A percentile compares a stretch with the other conserved stretches of the same genome.
Conservation (phyloP, 495 filamentous ascomycete genomes). For the Opeltia flavorubescens region DNA sequence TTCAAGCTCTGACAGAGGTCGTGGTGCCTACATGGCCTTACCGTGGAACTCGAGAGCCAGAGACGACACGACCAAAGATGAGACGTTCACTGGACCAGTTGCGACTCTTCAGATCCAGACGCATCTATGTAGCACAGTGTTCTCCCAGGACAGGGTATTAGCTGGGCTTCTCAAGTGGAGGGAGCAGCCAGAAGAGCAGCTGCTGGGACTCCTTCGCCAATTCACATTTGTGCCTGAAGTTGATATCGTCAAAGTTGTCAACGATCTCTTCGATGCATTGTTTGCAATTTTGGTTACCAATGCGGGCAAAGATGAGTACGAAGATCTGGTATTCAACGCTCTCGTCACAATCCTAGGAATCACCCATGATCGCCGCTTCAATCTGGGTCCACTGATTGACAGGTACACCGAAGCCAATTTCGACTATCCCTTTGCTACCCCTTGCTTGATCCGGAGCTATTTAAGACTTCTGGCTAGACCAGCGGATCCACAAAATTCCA, state of each 20-base stretch:
- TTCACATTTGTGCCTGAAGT: slow-evolving; percentile 92
- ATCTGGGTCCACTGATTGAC: slow-evolving; percentile 78
- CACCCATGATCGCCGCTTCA: slow-evolving; percentile 87
- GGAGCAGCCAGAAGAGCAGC: slow-evolving; percentile 51
- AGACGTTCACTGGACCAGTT: slow-evolving; percentile 56
- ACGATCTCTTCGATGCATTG: slow-evolving; percentile 79
- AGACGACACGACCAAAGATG: slow-evolving; percentile 53
- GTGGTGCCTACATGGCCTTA: slow-evolving; percentile 70
- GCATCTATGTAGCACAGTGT: slow-evolving; percentile 87
- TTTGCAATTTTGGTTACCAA: slow-evolving; percentile 86
- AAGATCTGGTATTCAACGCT: slow-evolving; percentile 83
- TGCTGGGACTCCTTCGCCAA: slow-evolving; percentile 60
- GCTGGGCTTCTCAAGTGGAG: slow-evolving; percentile 78
- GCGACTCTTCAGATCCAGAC: slow-evolving; percentile 69
- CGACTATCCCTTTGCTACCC: slow-evolving; percentile 85
- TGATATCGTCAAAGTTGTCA: slow-evolving; percentile 86
- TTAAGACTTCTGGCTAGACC: slow-evolving; percentile 64
- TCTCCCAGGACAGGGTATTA: slow-evolving; percentile 85
- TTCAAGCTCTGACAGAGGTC: slow-evolving; percentile 39
- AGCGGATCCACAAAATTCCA: slow-evolving; percentile 63
- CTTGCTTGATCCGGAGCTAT: slow-evolving; percentile 83
- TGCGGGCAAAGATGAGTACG: slow-evolving; percentile 75
- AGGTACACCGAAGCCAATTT: slow-evolving; percentile 80
- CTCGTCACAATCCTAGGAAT: slow-evolving; percentile 84
- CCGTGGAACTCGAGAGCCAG: slow-evolving; percentile 61